Conservation (phyloP, 2,329 filamentous ascomycete species). For the Mycosphaerella sp. region DNA sequence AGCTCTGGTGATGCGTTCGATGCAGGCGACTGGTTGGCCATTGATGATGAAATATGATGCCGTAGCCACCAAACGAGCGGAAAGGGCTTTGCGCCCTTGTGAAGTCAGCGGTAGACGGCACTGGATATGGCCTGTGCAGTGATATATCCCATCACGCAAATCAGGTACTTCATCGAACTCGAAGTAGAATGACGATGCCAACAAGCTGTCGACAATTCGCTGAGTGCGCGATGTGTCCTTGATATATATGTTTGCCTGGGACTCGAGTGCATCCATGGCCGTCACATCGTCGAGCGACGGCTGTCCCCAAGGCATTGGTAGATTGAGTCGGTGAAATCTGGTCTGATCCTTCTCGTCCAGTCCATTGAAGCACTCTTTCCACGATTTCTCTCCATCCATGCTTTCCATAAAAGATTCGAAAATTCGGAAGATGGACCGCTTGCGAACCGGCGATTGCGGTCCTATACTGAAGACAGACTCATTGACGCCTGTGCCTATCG, state of each 20-base stretch:
- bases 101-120: neutral
- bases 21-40: neutral
- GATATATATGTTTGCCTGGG: neutral
- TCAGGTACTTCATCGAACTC: conserved; percentile 3
- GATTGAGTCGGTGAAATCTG: conserved; percentile 27
- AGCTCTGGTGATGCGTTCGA: neutral
- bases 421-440: conserved; percentile 21
- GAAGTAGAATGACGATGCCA: conserved; percentile 4
- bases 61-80: neutral
- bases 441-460: conserved; percentile 24
- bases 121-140: neutral
- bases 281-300: conserved; percentile 21
- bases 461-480: conserved; percentile 9
- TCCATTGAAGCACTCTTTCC: conserved; percentile 21
- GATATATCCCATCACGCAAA: neutral
- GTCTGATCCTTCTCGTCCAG: conserved; percentile 11
- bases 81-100: neutral
- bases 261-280: neutral
- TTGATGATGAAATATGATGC: neutral
- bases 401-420: conserved; percentile 22
- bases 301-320: conserved; percentile 18
- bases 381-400: conserved; percentile 26
- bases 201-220: neutral
- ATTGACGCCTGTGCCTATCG: conserved; percentile 26
- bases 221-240: neutral